Conservation (phyloP, 2,329 filamentous ascomycete species). For the Beauveria caledonica region DNA sequence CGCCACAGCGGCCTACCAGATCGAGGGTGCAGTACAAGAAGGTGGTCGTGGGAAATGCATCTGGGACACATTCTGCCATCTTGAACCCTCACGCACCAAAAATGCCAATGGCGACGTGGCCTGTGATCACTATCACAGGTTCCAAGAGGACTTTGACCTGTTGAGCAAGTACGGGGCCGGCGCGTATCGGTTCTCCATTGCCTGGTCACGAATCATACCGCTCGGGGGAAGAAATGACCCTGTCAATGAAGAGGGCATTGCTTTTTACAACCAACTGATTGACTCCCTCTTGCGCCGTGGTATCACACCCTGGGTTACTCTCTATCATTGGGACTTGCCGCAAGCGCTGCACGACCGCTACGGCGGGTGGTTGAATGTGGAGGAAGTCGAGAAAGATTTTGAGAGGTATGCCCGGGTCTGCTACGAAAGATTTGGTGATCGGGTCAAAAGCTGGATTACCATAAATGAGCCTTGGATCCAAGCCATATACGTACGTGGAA, state of each 20-base stretch:
- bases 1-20: constrained; percentile 35
- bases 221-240: constrained; percentile 55
- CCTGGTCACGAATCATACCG: constrained; percentile 59
- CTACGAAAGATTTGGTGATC: constrained; percentile 32
- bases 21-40: constrained; percentile 34
- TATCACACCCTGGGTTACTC: constrained; percentile 53
- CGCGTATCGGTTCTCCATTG: constrained; percentile 57
- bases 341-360: constrained; percentile 29
- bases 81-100: constrained; percentile 31
- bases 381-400: constrained; percentile 26
- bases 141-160: constrained; percentile 48
- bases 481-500: constrained; percentile 23
- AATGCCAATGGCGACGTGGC: constrained; percentile 39
- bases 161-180: constrained; percentile 49
- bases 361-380: constrained; percentile 25
- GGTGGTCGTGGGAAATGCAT: constrained; percentile 35
- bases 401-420: constrained; percentile 28
- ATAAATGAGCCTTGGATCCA: constrained; percentile 32
- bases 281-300: constrained; percentile 48
- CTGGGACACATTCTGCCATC: constrained; percentile 35
- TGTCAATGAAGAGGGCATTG: constrained; percentile 51
- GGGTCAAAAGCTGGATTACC: constrained; percentile 32
- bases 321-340: constrained; percentile 55
- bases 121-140: constrained; percentile 34
- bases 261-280: constrained; percentile 52